A percentile compares a stretch with the other conserved stretches of the same genome.
phyloP scores from a whole-genome alignment of 2,329 filamentous ascomycete genomes.

The Septoria linicola region DNA sequence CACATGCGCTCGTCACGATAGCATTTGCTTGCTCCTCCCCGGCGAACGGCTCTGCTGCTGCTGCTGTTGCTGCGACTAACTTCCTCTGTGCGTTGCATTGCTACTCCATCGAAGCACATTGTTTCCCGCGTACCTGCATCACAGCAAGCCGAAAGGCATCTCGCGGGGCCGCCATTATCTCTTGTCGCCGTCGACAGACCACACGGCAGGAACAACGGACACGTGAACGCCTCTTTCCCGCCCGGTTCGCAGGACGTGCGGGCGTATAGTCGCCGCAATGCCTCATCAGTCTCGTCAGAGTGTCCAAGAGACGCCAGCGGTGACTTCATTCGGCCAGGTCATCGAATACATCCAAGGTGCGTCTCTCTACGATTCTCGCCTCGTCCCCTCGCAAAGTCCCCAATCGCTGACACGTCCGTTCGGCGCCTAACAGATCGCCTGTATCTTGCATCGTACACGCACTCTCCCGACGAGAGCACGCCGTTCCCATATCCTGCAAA shows the following conservation, averaged over 20 bases:
- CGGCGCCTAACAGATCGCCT: conserved; percentile 69
- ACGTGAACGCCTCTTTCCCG: conserved; percentile 1
- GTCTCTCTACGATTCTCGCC: background rate
- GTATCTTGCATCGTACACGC: conserved; percentile 88
- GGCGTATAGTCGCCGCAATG: conserved; percentile 24
- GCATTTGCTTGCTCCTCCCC: conserved; percentile 10
- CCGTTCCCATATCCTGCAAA: conserved; percentile 76
- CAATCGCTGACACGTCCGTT: conserved; percentile 31
- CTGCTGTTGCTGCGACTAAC: background rate
- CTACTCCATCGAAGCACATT: background rate
- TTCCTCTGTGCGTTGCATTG: conserved; percentile 2
- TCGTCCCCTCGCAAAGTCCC: background rate
- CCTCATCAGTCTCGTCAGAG: conserved; percentile 32
- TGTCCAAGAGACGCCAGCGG: conserved; percentile 34
- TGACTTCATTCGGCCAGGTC: conserved; percentile 73
- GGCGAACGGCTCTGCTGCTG: background rate
- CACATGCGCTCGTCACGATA: conserved; percentile 15
- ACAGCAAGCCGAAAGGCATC: background rate
- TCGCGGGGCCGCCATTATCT: background rate
- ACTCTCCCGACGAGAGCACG: conserved; percentile 75
- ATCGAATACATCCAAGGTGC: conserved; percentile 94
- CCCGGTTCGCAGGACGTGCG: background rate
- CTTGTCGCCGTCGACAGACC: background rate
- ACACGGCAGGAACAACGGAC: conserved; percentile 5
- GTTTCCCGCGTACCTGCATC: background rate